Base-by-base conservation (phyloP, 2,329 filamentous ascomycete species). In the Claviceps africana region DNA sequence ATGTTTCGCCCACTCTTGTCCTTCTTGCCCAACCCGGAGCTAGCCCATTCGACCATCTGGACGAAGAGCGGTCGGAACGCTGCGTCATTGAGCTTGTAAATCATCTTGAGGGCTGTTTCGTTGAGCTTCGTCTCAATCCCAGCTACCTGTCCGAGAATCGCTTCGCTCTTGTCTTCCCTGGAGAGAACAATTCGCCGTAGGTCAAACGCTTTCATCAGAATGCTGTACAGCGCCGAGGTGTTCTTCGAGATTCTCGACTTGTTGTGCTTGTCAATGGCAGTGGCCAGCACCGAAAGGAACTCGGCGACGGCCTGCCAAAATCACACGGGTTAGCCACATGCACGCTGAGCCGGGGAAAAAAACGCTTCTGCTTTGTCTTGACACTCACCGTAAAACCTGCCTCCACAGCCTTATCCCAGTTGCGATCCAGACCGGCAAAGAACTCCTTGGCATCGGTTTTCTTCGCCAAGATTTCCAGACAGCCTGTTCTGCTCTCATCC, bases 1-100 rank as follows among this genome's bases (percentile, higher is more conserved):
- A 82, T 69, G 2, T 75, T 67, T 56, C 73, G 76, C 50, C 81
- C 83, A 25, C 69, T 59, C 15, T 64, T 64, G 60, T 88, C 83
- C 54, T 76, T 78, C 69, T 83, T 82, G 19, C 82, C 70, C 45
- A 86, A 67, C 0, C 74, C 76, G 2, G 73, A 70, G 19, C 73
- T 75, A 0, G 85, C 78, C 86, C 90, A 96, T 53, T 95, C 88
- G 46, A 94, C 75, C n/a, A 96, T 72, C 57, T 85, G 81, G 17
- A 82, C 77, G 71, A 97, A 98, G 56, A 98, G 82, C 1, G 93
- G 94, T 13, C 90, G 79, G 80, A 98, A 98, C 0, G 86, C 82
- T 1, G 86, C 83, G 64, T 98, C 93, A 69, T 96, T 97, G 56
- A 98, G 79, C 73, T 97, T 97, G 73, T 95, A 88, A 51, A 95